Evolutionary conservation across 345 rosid genomes (phyloP), one percentile per base, ranked within the genome.

Genomic region (Eucalyptus sp.): DNA sequence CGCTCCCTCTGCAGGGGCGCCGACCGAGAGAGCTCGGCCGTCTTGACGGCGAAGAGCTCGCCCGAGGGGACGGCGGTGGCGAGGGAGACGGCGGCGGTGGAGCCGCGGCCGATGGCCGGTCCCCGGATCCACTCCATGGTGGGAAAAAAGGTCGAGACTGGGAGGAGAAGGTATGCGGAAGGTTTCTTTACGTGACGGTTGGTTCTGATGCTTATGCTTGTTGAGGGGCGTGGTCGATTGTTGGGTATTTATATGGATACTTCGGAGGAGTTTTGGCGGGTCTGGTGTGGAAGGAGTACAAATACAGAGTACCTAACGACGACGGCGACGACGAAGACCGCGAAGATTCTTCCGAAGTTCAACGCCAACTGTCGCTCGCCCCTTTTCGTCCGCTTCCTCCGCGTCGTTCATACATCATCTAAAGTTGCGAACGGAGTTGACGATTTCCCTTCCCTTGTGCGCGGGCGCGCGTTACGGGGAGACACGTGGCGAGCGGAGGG

Each of bases 71-170:
- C 56, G 16, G 90, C 83, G 86, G 93, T 92, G 89, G 97, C 97
- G 51, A 97, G 91, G 1, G 96, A 96, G 90, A 97, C 98, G 46
- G 95, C 89, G 81, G 99, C 96, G 79, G 98, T 94, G 90, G 99
- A 93, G 60, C 99, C 99, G 9, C 94, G 96, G 89, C 99, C 99
- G 64, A 97, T 91, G 89, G 90, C 60, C 48, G 96, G 96, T 43
- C 99, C 99, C 91, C 98, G 93, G 27, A 88, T 92, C 98, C 97
- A 96, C 86, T 95, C 94, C 95, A 94, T 94, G 49, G 62, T 90
- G 88, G 51, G 90, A 79, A 22, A 22, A 16, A 20, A 7, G 48
- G 48, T 22, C 4, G 83, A 71, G 46, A 71, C 27, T 71, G 2
- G 24, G 83, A 6, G 76, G 71, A 62, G 64, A 52, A 56, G 68